These are phyloP conservation scores for Solanum acaule DNA, from an alignment of 257 asterid genomes.

Conservation along the genomic window DNA sequence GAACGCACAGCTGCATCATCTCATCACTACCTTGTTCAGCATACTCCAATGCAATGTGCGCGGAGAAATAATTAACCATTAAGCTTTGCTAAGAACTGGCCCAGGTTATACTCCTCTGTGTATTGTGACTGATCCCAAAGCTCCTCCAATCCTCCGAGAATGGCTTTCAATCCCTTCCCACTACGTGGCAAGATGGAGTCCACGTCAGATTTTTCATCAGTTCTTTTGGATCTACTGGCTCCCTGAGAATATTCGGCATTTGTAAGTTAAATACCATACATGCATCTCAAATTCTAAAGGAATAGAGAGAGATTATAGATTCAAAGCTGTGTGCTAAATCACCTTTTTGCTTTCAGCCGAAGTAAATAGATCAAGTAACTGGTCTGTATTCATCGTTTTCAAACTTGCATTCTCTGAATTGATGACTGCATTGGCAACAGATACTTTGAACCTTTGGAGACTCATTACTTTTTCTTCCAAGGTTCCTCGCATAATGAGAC, in stretches of 20 bases:
- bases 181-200: slow-evolving; percentile 48
- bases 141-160: slow-evolving; percentile 92
- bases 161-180: slow-evolving; percentile 76
- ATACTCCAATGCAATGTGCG: slow-evolving; percentile 11
- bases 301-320: background rate
- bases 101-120: slow-evolving; percentile 85
- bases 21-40: slow-evolving; percentile 2
- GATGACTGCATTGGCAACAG: slow-evolving; percentile 90
- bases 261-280: background rate
- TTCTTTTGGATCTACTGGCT: slow-evolving; percentile 21
- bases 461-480: slow-evolving; percentile 99
- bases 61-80: slow-evolving; percentile 41
- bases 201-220: slow-evolving; percentile 30
- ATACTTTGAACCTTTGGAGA: slow-evolving; percentile 94
- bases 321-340: slow-evolving; percentile 1
- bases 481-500: slow-evolving; percentile 98
- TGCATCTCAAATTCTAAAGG: background rate
- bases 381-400: slow-evolving; percentile 96
- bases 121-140: slow-evolving; percentile 99
- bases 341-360: slow-evolving; percentile 84
- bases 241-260: slow-evolving; percentile 40
- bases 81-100: slow-evolving; percentile 72
- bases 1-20: background rate
- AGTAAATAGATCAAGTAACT: slow-evolving; percentile 92
- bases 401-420: slow-evolving; percentile 92